Base-by-base conservation (phyloP, 2,329 filamentous ascomycete genomes). In the Claviceps purpurea region DNA sequence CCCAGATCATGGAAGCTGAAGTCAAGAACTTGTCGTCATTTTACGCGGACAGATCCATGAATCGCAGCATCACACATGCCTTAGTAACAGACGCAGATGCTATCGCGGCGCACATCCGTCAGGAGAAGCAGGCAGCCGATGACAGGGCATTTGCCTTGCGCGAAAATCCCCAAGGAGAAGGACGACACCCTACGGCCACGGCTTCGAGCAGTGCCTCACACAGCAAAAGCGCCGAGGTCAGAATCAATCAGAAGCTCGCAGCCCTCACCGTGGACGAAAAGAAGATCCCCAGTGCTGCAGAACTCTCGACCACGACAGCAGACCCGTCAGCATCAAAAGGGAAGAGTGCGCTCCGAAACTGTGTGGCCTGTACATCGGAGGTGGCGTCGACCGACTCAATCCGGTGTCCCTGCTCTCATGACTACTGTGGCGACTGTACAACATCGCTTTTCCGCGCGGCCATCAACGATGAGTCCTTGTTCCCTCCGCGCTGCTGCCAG, bases 401-500 rank as follows among this genome's bases (percentile, higher is more conserved):
- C 18, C 22, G 43, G 5, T 52, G 47, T 22, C 54, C 55, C 8
- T 58, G 57, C 53, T 52, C 51, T 0, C 75, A 82, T 55, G 58
- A 69, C 2, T 82, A 80, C 60, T 83, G 79, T 57, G 60, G 60
- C 0, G 56, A 55, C 1, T 82, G 79, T 57, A 56, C 82, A 0
- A 57, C 58, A 2, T 52, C 55, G 0, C 67, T 80, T 0, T 76
- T 81, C 59, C 16, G 54, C 1, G 51, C 59, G 0, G 66, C 73
- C 0, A 65, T 76, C 22, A 62, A 54, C 0, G 74, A 80, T 54
- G 74, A 81, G 52, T 65, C 70, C 0, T 58, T 77, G 0, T 82
- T 79, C 52, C 79, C 78, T 0, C 77, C 78, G 0, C 67, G 68
- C 2, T 82, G 78, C 62, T 81, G 78, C 58, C 53, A 57, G 0